Evolutionary conservation across 352 stramenopile species (phyloP), one percentile per base, ranked within the genome.

Genomic region (Pythium phragmiticola): DNA sequence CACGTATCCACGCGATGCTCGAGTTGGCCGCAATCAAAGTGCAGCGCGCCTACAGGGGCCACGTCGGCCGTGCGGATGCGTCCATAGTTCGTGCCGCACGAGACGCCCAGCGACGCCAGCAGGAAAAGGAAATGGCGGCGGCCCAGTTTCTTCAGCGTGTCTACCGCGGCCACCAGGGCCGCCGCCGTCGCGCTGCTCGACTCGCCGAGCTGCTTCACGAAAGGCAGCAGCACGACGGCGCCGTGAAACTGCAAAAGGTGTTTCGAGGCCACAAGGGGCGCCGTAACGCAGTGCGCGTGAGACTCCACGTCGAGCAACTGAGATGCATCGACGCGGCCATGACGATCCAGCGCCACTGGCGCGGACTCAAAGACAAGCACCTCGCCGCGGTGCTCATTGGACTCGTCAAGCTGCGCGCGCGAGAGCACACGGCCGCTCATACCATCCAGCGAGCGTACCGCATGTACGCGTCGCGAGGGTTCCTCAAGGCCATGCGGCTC

Each of bases 321-420:
- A 69, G 60, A 11, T 63, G 72, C 49, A 63, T 92, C 14, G 70
- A 88, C 14, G 86, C 82, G 0, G 79, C 74, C 7, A 51, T 89
- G 52, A 90, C 80, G 13, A 92, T 94, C 53, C 87, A 95, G 63
- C 73, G 82, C 3, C 75, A 89, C 56, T 95, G 87, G 87, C 72
- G 81, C 26, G 84, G 87, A 0, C 62, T 91, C 61, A 78, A 84
- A 1, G 79, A 92, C 47, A 92, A 91, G 37, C 86, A 95, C 47
- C 63, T 93, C 36, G 71, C 80, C 2, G 77, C 83, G 1, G 82
- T 95, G 43, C 63, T 94, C 2, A 68, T 91, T 9, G 85, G 83
- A 2, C 70, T 92, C 13, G 66, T 92, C 39, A 84, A 92, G 46
- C 66, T 94, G 3, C 80, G 81, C 4, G 77, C 63, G 7, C 51